Conservation (phyloP, 2,329 filamentous ascomycete genomes). For the Aspergillus terreus region DNA sequence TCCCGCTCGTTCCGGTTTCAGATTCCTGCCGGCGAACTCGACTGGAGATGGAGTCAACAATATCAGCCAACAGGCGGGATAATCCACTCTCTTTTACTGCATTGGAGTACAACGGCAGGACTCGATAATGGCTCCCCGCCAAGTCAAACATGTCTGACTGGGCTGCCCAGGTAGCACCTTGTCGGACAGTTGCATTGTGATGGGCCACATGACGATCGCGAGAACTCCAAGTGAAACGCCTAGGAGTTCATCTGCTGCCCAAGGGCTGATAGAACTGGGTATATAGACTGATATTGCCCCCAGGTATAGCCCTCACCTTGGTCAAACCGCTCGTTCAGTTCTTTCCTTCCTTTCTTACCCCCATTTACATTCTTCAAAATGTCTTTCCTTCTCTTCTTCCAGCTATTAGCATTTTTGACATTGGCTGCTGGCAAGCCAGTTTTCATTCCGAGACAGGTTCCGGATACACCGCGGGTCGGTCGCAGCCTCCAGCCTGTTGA, state of each 20-base stretch:
- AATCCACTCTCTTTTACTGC: no score
- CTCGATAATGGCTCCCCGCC: background rate
- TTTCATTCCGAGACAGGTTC: slow-evolving; percentile 11
- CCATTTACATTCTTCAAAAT: slow-evolving; percentile 5
- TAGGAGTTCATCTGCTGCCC: background rate
- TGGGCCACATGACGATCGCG: background rate
- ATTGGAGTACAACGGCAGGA: no score
- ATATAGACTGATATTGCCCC: background rate
- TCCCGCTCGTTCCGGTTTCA: no score
- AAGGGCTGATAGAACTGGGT: background rate
- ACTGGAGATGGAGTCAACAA: no score
- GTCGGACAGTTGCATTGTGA: background rate
- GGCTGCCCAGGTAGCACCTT: background rate
- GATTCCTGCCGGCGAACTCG: no score
- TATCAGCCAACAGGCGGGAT: no score
- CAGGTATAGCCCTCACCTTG: background rate
- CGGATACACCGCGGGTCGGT: slow-evolving; percentile 10
- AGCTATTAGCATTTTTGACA: slow-evolving; percentile 11
- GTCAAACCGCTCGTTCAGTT: background rate
- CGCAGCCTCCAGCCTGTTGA: slow-evolving; percentile 5
- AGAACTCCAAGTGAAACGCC: background rate
- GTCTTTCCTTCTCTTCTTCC: slow-evolving; percentile 11
- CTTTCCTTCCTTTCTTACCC: slow-evolving; percentile 3
- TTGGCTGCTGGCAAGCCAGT: slow-evolving; percentile 18
- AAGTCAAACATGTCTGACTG: background rate